A percentile compares a stretch with the other conserved stretches of the same genome.
These are phyloP conservation scores for Fusarium fracticaudum DNA, from an alignment of 2,329 filamentous ascomycete genomes.

Conservation along the genomic window DNA sequence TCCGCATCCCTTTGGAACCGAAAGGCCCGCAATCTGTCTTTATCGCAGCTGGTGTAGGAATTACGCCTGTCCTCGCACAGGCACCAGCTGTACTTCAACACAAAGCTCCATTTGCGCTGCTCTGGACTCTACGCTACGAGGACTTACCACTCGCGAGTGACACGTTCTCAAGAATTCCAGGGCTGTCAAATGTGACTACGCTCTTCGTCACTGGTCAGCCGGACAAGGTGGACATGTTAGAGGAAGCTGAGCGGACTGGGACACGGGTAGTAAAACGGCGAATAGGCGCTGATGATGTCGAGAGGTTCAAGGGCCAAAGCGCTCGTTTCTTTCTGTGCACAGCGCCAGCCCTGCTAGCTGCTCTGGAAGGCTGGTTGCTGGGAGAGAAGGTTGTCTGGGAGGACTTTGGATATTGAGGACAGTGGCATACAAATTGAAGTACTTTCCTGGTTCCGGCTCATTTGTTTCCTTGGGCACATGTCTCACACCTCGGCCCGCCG, in stretches of 20 bases:
- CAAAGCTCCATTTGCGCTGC: constrained; percentile 58
- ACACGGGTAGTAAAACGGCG: constrained; percentile 50
- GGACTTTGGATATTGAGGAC: constrained; percentile 66
- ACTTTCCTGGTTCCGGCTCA: neutral
- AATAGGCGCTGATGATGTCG: constrained; percentile 55
- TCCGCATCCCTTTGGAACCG: constrained; percentile 48
- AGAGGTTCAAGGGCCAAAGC: constrained; percentile 49
- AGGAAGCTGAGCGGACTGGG: constrained; percentile 49
- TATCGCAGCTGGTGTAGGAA: constrained; percentile 82
- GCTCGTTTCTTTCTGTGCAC: constrained; percentile 64
- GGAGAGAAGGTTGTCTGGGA: constrained; percentile 66
- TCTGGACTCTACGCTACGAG: constrained; percentile 73
- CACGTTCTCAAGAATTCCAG: constrained; percentile 61
- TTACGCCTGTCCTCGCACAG: constrained; percentile 82
- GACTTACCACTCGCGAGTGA: constrained; percentile 73
- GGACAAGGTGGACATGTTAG: constrained; percentile 49
- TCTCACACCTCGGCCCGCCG: constrained; percentile 17
- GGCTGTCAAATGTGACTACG: constrained; percentile 61
- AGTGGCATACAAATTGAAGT: neutral
- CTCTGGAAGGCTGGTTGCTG: constrained; percentile 61
- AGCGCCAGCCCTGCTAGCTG: constrained; percentile 52
- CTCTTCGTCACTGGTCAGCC: constrained; percentile 71
- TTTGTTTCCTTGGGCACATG: neutral
- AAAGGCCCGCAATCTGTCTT: constrained; percentile 60
- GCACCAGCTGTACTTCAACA: constrained; percentile 57